Evolutionary conservation across 2,329 filamentous ascomycete species (phyloP).

Genomic region (Neopestalotiopsis sp.): DNA sequence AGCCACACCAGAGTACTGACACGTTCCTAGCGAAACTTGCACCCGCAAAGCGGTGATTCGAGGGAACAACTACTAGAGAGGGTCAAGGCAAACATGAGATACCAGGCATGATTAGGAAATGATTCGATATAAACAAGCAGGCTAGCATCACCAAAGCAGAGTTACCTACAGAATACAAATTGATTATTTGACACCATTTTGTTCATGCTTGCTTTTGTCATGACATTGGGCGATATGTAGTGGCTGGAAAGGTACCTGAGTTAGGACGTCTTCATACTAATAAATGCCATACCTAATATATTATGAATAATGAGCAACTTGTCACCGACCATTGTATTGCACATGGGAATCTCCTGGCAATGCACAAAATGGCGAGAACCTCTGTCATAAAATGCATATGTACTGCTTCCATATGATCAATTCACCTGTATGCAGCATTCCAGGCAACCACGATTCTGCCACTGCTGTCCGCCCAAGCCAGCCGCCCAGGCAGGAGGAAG

Average conservation of each 20-base stretch:
- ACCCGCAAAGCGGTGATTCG: slow-evolving; percentile 63
- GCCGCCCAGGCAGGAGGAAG: background rate
- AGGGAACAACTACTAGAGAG: slow-evolving; percentile 70
- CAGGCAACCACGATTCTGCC: background rate
- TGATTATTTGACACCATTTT: background rate
- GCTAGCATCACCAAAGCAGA: background rate
- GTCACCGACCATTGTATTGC: no score
- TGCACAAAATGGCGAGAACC: no score
- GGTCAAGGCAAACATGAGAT: slow-evolving; percentile 69
- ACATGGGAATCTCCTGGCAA: no score
- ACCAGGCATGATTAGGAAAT: slow-evolving; percentile 5
- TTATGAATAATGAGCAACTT: no score
- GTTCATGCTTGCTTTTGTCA: background rate
- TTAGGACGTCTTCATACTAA: no score
- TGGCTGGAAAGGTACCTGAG: no score
- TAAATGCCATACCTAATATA: no score
- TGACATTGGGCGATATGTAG: background rate
- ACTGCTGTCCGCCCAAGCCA: background rate
- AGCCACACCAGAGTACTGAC: background rate
- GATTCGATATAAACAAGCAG: background rate
- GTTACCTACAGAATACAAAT: background rate
- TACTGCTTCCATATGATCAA: background rate
- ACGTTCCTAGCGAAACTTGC: slow-evolving; percentile 62
- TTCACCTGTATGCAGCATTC: background rate
- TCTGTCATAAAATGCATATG: background rate